These are phyloP conservation scores for Didymella keratinophila DNA, from an alignment of 2,329 filamentous ascomycete species.

Conservation along the genomic window DNA sequence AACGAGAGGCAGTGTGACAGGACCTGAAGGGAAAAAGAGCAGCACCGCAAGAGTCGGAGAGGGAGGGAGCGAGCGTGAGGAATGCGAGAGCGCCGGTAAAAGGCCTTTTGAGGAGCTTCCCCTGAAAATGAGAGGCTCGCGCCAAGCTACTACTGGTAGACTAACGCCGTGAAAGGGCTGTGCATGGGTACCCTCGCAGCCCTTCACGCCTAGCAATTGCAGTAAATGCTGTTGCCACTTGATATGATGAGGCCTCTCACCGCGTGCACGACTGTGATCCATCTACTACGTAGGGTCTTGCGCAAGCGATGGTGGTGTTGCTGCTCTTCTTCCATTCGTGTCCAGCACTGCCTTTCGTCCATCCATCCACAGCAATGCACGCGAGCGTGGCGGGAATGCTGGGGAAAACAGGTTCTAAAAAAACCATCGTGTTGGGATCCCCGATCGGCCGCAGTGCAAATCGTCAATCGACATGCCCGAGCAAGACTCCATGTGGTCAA, in stretches of 20 bases:
- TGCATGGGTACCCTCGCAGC: constrained; percentile 38
- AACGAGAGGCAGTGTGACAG: constrained; percentile 44
- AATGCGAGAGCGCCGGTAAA: constrained; percentile 42
- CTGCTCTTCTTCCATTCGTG: constrained; percentile 15
- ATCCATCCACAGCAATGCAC: constrained; percentile 5
- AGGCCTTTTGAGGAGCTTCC: constrained; percentile 43
- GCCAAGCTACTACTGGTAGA: constrained; percentile 30
- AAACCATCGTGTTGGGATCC: constrained; percentile 26
- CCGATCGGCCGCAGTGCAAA: constrained; percentile 27
- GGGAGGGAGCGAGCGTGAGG: constrained; percentile 42
- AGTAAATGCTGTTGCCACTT: constrained; percentile 31
- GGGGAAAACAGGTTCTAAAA: constrained; percentile 27
- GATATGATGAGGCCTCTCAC: constrained; percentile 5
- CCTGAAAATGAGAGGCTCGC: constrained; percentile 41
- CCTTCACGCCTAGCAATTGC: constrained; percentile 27
- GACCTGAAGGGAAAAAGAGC: constrained; percentile 28
- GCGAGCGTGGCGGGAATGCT: constrained; percentile 24
- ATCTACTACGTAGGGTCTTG: background rate
- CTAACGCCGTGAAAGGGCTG: constrained; percentile 34
- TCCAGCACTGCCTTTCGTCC: constrained; percentile 9
- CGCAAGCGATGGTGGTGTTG: constrained; percentile 2
- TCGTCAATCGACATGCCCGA: constrained; percentile 21
- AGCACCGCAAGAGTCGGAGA: constrained; percentile 27
- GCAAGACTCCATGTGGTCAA: constrained; percentile 18
- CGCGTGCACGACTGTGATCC: constrained; percentile 6